Evolutionary conservation across 2,329 filamentous ascomycete species (phyloP).

Genomic region (Fusarium chuoi): DNA sequence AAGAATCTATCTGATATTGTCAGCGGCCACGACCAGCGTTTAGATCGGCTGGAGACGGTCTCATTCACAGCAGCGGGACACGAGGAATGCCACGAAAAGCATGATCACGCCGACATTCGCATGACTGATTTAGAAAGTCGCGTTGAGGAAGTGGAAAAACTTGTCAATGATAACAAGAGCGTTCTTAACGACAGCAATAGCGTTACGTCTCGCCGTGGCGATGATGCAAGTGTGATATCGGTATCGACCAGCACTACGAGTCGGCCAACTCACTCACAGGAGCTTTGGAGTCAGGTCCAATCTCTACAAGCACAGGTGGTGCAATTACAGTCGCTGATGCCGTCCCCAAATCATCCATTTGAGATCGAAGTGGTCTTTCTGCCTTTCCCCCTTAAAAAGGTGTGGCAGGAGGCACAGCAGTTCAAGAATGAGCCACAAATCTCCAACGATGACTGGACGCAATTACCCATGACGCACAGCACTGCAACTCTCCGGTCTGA

Average conservation of each 20-base stretch:
- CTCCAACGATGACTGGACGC: slow-evolving; percentile 64
- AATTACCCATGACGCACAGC: slow-evolving; percentile 61
- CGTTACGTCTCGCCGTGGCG: slow-evolving; percentile 51
- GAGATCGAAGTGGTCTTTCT: slow-evolving; percentile 80
- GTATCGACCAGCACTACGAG: slow-evolving; percentile 56
- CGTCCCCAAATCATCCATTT: slow-evolving; percentile 74
- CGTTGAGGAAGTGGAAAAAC: slow-evolving; percentile 68
- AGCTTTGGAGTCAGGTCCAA: slow-evolving; percentile 63
- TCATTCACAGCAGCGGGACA: slow-evolving; percentile 75
- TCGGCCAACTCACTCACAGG: slow-evolving; percentile 54
- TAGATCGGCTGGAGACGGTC: slow-evolving; percentile 75
- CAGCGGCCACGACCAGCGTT: slow-evolving; percentile 69
- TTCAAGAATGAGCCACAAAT: slow-evolving; percentile 55
- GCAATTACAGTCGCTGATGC: slow-evolving; percentile 68
- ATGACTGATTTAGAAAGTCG: slow-evolving; percentile 75
- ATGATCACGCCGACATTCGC: slow-evolving; percentile 74
- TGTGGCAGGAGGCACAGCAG: slow-evolving; percentile 64
- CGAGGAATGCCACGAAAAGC: slow-evolving; percentile 74
- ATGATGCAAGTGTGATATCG: slow-evolving; percentile 61
- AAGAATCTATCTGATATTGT: slow-evolving; percentile 63
- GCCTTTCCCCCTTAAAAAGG: slow-evolving; percentile 70
- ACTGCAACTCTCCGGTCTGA: slow-evolving; percentile 57
- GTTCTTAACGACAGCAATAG: slow-evolving; percentile 60
- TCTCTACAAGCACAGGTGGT: slow-evolving; percentile 61
- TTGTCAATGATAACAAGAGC: slow-evolving; percentile 56